These are phyloP conservation scores for Solanum sparsipilum DNA, from an alignment of 257 asterid species.

Conservation along the genomic window DNA sequence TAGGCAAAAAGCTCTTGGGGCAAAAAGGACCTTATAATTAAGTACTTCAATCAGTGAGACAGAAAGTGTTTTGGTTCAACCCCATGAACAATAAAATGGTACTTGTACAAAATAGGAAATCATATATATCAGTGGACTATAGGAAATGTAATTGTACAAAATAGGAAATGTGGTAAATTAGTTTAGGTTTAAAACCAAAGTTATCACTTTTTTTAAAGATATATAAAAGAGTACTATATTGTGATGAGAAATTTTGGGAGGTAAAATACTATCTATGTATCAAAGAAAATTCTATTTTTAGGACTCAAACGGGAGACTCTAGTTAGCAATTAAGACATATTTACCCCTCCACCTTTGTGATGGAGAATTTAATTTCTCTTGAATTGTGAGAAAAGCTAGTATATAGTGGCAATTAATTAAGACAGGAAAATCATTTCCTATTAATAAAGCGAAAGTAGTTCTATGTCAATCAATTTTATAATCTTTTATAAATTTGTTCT, in stretches of 20 bases:
- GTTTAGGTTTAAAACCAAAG: not conserved
- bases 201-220: not conserved
- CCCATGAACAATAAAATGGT: not conserved
- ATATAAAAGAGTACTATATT: not conserved
- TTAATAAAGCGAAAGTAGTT: not conserved
- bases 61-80: not conserved
- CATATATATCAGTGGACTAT: not conserved
- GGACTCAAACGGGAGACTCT: too few species aligned
- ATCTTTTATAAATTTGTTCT: too few species aligned
- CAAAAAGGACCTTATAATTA: not conserved
- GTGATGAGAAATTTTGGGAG: not conserved
- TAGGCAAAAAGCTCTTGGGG: not conserved
- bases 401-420: not conserved
- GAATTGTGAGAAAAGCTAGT: not conserved
- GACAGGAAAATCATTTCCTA: not conserved
- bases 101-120: not conserved
- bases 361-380: not conserved
- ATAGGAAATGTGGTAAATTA: not conserved
- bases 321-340: too few species aligned
- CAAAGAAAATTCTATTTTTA: too few species aligned
- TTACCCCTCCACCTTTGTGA: not conserved
- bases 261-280: not conserved
- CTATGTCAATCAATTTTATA: not conserved
- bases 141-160: not conserved
- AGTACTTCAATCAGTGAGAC: not conserved